These are phyloP conservation scores for Xylaria sp. DNA, from an alignment of 2,329 filamentous ascomycete genomes.

Conservation along the genomic window DNA sequence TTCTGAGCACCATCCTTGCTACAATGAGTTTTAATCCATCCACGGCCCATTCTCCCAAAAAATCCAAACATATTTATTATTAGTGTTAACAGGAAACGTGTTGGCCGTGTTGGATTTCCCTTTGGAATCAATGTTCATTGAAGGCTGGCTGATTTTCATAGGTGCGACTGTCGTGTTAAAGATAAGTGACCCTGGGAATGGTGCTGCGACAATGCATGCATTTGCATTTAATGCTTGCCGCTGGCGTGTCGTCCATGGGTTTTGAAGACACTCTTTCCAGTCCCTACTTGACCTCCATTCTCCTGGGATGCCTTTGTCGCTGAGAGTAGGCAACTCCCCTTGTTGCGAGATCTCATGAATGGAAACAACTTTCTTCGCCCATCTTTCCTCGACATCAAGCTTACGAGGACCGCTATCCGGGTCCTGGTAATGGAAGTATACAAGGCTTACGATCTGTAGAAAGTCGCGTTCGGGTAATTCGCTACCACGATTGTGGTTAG, in stretches of 20 bases:
- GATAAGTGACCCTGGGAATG: not conserved
- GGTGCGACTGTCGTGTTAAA: not conserved
- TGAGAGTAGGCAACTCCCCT: not conserved
- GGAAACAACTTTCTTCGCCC: not conserved
- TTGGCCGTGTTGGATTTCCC: not conserved
- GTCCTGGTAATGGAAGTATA: not conserved
- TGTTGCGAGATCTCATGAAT: not conserved
- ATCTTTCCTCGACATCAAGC: not conserved
- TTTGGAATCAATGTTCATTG: not conserved
- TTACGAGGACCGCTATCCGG: not conserved
- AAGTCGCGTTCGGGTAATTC: not conserved
- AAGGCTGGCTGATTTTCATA: not conserved
- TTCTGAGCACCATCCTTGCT: not conserved
- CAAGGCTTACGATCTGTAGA: not conserved
- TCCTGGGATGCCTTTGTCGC: constrained; percentile 6
- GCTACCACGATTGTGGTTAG: too few species aligned
- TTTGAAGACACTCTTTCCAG: constrained; percentile 26
- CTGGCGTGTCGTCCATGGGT: not conserved
- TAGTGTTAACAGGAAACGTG: not conserved
- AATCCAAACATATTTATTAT: not conserved
- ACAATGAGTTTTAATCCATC: not conserved
- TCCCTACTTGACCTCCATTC: constrained; percentile 17
- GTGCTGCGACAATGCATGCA: not conserved
- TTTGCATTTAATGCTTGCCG: not conserved
- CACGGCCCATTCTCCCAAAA: not conserved